Base-by-base conservation (phyloP, 306 rosid species). In the Cicer yamashitae region DNA sequence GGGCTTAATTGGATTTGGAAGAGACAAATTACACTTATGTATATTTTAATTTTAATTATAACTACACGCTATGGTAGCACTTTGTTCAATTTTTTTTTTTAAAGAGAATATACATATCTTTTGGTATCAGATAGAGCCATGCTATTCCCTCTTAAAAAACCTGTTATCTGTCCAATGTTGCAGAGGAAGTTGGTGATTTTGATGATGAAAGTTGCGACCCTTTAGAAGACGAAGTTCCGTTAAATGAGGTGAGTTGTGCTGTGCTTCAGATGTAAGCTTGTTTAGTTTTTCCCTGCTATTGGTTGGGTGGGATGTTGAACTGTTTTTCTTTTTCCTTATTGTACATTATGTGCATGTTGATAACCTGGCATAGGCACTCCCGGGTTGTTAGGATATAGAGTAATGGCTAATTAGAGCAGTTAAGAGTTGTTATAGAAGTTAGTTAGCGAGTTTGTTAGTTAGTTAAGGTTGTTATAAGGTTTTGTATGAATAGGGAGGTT, bases 161-260 rank as follows among this genome's bases (percentile, higher is more conserved):
- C 38, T 43, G 76, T 44, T 59, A 34, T 30, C 8, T 79, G 67
- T 68, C 17, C 61, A 8, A 39, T 73, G 74, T 77, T 83, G 77
- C 96, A 94, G 99, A 86, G 86, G 87, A 84, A 41, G 84, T 64
- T 77, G 94, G 82, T 34, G 47, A 76, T 41, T 81, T 82, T 5
- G 86, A 80, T 62, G 82, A 64, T 59, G 86, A 81, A 10, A 74
- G 66, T 60, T 88, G 62, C 59, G 18, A 25, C 47, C 57, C 66
- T 40, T 51, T 80, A 13, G 89, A 67, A 58, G 86, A 56, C 37
- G 73, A 75, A 63, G 85, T 70, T 18, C 81, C 68, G 10, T 72
- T 69, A 72, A 77, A 67, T 74, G 68, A 88, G 96, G 98, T 91
- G 89, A 44, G 51, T 43, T 79, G 2, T 78, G 46, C 6, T 66